Percentiles rank a stretch among this genome's conserved stretches.
Conservation (phyloP, 2,329 filamentous ascomycete species). For the Hyphodiscus sp. region DNA sequence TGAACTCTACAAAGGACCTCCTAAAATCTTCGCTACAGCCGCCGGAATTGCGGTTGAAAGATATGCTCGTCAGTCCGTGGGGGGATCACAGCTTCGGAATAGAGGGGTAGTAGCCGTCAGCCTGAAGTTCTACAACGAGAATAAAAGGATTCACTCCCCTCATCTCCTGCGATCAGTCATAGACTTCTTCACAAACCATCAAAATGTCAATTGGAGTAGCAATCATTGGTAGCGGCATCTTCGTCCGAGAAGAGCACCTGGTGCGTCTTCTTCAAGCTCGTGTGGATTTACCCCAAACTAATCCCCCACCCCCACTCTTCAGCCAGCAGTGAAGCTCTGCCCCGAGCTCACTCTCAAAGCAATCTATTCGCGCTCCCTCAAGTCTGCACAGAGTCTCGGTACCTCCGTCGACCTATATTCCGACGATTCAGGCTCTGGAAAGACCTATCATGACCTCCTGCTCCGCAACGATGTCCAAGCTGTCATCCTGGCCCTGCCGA, state of each 20-base stretch:
- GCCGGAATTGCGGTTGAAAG: no score
- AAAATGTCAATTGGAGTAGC: constrained; percentile 45
- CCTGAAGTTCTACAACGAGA: no score
- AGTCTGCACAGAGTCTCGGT: constrained; percentile 31
- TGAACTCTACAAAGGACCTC: no score
- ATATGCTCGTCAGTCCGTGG: no score
- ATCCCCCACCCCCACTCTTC: constrained; percentile 16
- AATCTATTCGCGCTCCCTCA: constrained; percentile 29
- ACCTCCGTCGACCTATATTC: constrained; percentile 34
- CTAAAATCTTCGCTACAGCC: no score
- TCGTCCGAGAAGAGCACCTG: constrained; percentile 52
- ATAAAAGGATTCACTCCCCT: background rate
- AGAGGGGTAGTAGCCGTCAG: no score
- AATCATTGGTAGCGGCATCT: constrained; percentile 58
- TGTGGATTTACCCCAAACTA: background rate
- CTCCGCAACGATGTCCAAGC: constrained; percentile 28
- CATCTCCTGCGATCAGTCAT: background rate
- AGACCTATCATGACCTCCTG: constrained; percentile 37
- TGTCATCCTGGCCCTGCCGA: constrained; percentile 41
- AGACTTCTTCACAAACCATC: background rate
- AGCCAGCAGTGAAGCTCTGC: constrained; percentile 53
- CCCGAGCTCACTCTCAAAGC: constrained; percentile 46
- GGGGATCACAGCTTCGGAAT: no score
- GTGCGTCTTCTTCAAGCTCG: constrained; percentile 29
- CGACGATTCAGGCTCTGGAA: constrained; percentile 26